These are phyloP conservation scores for Coffea eugenioides DNA, from an alignment of 257 asterid genomes.

Conservation along the genomic window DNA sequence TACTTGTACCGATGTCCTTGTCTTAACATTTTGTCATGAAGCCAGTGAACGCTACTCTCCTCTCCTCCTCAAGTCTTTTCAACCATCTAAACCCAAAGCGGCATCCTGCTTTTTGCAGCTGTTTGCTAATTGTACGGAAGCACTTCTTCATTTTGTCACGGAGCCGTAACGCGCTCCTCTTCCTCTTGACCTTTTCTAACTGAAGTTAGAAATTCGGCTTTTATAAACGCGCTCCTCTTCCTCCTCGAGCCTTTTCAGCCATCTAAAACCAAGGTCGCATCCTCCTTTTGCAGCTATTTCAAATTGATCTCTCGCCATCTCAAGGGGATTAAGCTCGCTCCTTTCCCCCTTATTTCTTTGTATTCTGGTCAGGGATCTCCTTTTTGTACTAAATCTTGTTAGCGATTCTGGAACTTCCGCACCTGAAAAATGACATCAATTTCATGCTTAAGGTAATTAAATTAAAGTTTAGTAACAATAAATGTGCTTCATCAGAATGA, in stretches of 20 bases:
- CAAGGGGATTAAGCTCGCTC: slow-evolving; percentile 45
- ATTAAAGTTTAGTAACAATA: not conserved
- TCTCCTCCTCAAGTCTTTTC: slow-evolving; percentile 53
- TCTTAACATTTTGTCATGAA: slow-evolving; percentile 6
- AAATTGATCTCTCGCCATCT: slow-evolving; percentile 74
- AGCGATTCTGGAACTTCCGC: slow-evolving; percentile 66
- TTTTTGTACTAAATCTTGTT: slow-evolving; percentile 46
- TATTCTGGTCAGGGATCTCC: slow-evolving; percentile 32
- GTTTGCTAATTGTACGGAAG: not conserved
- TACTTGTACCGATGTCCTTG: not conserved
- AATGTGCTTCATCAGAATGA: not conserved
- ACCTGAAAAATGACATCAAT: slow-evolving; percentile 40
- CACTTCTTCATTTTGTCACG: slow-evolving; percentile 3
- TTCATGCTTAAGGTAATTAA: not conserved
- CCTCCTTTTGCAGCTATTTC: slow-evolving; percentile 85
- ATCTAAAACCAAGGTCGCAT: slow-evolving; percentile 83
- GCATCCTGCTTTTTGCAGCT: slow-evolving; percentile 77
- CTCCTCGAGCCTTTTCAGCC: slow-evolving; percentile 71
- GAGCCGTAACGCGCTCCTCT: slow-evolving; percentile 37
- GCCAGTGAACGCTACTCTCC: slow-evolving; percentile 32
- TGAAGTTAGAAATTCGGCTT: too few species aligned
- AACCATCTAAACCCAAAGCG: slow-evolving; percentile 93
- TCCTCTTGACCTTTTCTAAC: too few species aligned
- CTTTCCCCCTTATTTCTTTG: slow-evolving; percentile 27
- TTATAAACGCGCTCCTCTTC: slow-evolving; percentile 53